Evolutionary conservation across 2,329 filamentous ascomycete species (phyloP), one percentile per base, ranked within the genome.

Genomic region (Shiraia sp.): DNA sequence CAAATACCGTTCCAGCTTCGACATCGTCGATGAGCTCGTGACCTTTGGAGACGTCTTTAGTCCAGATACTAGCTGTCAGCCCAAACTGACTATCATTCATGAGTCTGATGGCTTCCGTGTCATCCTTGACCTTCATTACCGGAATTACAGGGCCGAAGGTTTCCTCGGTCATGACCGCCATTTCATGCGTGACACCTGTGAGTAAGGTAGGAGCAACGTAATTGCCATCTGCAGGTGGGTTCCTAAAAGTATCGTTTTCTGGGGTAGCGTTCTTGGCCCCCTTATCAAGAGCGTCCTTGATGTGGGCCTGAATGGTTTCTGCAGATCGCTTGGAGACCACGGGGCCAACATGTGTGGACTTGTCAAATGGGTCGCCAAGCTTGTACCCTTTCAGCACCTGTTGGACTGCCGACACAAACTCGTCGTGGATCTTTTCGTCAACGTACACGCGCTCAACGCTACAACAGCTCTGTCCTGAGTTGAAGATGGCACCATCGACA

Each of bases 21-120:
- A 97, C 83, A 36, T 85, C 78, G 40, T 93, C 85, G 27, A 86
- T 82, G 37, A 97, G 77, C 65, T 87, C 80, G 57, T 90, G 83
- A 12, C 86, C 92, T 63, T 79, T 85, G 32, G 75, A 77, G 2
- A 84, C 82, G 63, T 97, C 90, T 70, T 93, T 95, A 43, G 90
- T 96, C 92, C 92, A 97, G 60, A 97, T 90, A 61, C 90, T 95
- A n/a, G 91, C 92, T 3, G 92, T 96, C 48, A 97, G 78, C 4
- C 92, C 92, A 65, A 95, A 95, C 53, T 95, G 85, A 72, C 88
- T 93, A 67, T 96, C 90, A 61, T 96, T 96, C 90, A 97, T 96
- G 36, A 92, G 73, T 54, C 77, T 74, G 48, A 96, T 74, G 2
- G 92, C 92, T 70, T 96, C 90, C 13, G 80, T 80, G 61, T 96